phyloP scores from a whole-genome alignment of 768 basidiomycete genomes.

The Phanerochaete carnosa region DNA sequence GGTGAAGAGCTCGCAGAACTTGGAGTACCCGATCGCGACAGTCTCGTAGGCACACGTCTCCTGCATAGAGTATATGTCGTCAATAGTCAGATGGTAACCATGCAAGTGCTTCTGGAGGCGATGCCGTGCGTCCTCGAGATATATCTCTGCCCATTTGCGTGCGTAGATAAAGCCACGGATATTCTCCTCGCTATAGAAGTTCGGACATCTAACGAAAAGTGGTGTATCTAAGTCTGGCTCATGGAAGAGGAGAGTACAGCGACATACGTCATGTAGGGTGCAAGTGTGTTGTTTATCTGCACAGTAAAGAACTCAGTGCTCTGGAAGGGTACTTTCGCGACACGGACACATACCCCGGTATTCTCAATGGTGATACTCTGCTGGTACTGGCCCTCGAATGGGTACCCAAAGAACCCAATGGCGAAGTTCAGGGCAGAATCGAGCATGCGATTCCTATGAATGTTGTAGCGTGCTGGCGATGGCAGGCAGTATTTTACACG shows the following conservation, averaged over 20 bases:
- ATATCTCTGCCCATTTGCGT: conserved; percentile 63
- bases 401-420: conserved; percentile 49
- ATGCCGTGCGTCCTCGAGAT: conserved; percentile 61
- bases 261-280: conserved; percentile 74
- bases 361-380: conserved; percentile 41
- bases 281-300: conserved; percentile 62
- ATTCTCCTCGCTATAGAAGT: conserved; percentile 47
- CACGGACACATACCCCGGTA: conserved; percentile 13
- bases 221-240: not conserved
- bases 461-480: not conserved
- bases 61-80: conserved; percentile 76
- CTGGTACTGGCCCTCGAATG: conserved; percentile 41
- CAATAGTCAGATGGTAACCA: conserved; percentile 60
- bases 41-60: conserved; percentile 91
- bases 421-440: conserved; percentile 51
- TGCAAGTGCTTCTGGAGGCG: conserved; percentile 56
- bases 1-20: conserved; percentile 89
- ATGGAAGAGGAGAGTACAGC: not conserved
- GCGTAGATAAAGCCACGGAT: conserved; percentile 58
- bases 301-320: not conserved
- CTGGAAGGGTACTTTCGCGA: not conserved
- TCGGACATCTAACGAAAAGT: conserved; percentile 48
- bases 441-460: conserved; percentile 43
- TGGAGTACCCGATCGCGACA: conserved; percentile 91
- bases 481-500: conserved; percentile 8